Evolutionary conservation across 2,329 filamentous ascomycete species (phyloP).

Genomic region (Microsporum ferrugineum): DNA sequence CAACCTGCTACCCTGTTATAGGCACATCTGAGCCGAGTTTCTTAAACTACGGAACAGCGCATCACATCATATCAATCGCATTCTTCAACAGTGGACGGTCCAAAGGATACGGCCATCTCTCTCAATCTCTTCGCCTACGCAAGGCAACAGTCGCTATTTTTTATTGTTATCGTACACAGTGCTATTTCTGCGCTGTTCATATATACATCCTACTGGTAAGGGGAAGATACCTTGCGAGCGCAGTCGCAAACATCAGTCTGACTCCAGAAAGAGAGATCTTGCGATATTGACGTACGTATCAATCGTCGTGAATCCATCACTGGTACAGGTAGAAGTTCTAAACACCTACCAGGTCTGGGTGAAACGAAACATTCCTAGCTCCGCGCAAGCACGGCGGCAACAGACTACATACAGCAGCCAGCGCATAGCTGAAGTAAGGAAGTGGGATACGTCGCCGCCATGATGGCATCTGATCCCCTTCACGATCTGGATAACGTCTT

Average conservation of each 20-base stretch:
- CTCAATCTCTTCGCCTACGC: not conserved
- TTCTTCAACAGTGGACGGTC: not conserved
- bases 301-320: not conserved
- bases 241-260: not conserved
- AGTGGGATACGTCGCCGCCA: conserved; percentile 6
- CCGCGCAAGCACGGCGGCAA: conserved; percentile 1
- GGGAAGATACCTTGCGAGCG: not conserved
- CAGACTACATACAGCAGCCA: not conserved
- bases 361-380: not conserved
- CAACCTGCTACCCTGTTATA: not conserved
- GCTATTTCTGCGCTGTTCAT: not conserved
- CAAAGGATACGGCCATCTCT: not conserved
- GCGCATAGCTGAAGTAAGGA: not conserved
- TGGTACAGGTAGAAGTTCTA: not conserved
- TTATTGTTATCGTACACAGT: not conserved
- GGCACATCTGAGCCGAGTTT: not conserved
- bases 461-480: conserved; percentile 14
- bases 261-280: not conserved
- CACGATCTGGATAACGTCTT: conserved; percentile 40
- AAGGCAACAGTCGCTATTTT: not conserved
- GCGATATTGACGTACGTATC: not conserved
- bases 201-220: not conserved
- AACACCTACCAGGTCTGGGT: not conserved
- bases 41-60: not conserved
- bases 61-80: not conserved